phyloP scores from a whole-genome alignment of 352 stramenopile species.

The Phytophthora fragariaefolia region DNA sequence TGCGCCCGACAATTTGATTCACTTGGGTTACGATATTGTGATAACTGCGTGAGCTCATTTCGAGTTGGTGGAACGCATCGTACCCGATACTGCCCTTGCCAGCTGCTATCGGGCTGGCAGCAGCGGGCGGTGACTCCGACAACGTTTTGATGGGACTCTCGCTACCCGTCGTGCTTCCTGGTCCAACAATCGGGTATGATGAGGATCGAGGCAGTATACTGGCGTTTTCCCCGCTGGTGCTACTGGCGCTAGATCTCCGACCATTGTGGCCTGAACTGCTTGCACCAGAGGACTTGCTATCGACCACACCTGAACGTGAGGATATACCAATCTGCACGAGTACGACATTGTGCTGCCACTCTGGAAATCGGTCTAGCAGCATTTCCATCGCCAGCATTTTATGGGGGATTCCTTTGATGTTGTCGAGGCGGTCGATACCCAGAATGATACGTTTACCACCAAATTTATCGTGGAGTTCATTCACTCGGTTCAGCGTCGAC shows the following conservation, averaged over 20 bases:
- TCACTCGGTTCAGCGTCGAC: constrained; percentile 66
- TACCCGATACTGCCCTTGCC: constrained; percentile 38
- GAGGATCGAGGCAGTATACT: constrained; percentile 29
- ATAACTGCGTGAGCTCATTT: constrained; percentile 82
- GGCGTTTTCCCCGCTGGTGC: constrained; percentile 8
- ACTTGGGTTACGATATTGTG: constrained; percentile 78
- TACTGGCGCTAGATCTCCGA: constrained; percentile 25
- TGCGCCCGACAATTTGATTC: constrained; percentile 89
- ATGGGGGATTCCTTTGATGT: constrained; percentile 91
- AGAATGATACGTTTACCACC: constrained; percentile 85
- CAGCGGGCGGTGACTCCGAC: constrained; percentile 31
- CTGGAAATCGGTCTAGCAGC: constrained; percentile 83
- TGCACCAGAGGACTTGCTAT: constrained; percentile 25
- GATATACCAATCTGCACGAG: constrained; percentile 97
- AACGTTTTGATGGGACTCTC: constrained; percentile 41
- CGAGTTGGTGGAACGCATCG: constrained; percentile 65
- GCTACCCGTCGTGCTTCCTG: constrained; percentile 24
- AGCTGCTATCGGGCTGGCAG: constrained; percentile 27
- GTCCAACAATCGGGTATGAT: constrained; percentile 31
- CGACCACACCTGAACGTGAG: constrained; percentile 60
- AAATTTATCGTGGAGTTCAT: constrained; percentile 80
- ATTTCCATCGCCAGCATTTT: constrained; percentile 90
- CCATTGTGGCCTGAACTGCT: constrained; percentile 23
- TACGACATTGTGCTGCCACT: constrained; percentile 95
- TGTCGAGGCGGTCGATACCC: constrained; percentile 86